These are phyloP conservation scores for Penicillium pancosmium DNA, from an alignment of 495 filamentous ascomycete species.

Conservation along the genomic window DNA sequence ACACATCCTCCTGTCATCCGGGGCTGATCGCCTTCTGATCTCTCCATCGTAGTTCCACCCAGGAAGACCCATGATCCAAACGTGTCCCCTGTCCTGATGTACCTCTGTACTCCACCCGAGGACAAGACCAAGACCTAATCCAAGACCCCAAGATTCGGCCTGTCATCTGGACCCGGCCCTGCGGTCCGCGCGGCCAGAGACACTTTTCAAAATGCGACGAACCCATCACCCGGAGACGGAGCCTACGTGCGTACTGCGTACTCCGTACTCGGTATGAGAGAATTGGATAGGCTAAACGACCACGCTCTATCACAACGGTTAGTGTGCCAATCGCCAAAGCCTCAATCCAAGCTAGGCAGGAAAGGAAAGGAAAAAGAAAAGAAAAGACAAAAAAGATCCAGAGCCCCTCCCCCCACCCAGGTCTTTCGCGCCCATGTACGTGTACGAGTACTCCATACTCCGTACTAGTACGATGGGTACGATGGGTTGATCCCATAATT, in stretches of 20 bases:
- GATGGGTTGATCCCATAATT: not conserved
- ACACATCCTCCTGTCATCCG: constrained; percentile 1
- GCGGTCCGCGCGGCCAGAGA: constrained; percentile 20
- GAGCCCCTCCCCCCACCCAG: not conserved
- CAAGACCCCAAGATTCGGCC: not conserved
- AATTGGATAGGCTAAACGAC: not conserved
- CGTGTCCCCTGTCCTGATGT: constrained; percentile 1
- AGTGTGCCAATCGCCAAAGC: not conserved
- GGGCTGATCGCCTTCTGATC: not conserved
- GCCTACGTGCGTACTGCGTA: not conserved
- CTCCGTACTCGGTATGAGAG: not conserved
- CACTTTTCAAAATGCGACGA: not conserved
- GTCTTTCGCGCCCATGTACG: too few species aligned
- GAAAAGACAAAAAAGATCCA: too few species aligned
- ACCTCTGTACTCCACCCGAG: constrained; percentile 5
- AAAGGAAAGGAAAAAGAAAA: not conserved
- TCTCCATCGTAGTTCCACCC: not conserved
- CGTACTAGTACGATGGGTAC: not conserved
- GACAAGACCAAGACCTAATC: not conserved
- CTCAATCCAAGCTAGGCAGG: not conserved
- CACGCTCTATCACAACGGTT: not conserved
- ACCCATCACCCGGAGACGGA: constrained; percentile 4
- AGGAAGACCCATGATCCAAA: constrained; percentile 6
- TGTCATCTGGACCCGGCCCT: constrained; percentile 21
- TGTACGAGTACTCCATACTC: not conserved